phyloP scores from a whole-genome alignment of 2,329 filamentous ascomycete genomes.

The Penicillium sclerotiorum region DNA sequence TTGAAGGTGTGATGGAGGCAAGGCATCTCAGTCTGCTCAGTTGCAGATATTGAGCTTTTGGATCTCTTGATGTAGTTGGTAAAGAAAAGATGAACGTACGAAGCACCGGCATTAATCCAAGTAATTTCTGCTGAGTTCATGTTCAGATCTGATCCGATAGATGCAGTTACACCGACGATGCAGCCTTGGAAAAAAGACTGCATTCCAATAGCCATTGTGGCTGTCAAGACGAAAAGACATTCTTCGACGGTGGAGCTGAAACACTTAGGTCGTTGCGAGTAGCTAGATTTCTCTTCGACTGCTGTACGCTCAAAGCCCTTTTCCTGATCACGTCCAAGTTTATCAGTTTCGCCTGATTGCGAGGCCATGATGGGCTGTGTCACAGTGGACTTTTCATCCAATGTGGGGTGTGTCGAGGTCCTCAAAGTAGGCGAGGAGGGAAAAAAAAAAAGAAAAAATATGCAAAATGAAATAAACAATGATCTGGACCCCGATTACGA shows the following conservation, averaged over 20 bases:
- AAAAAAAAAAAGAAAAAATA: too few species aligned
- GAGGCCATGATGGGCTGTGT: background rate
- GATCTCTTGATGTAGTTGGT: too few species aligned
- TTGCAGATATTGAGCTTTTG: too few species aligned
- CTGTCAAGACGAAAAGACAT: constrained; percentile 65
- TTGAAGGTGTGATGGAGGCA: too few species aligned
- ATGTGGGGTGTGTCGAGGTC: background rate
- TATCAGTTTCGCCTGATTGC: background rate
- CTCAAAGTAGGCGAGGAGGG: too few species aligned
- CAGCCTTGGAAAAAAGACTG: constrained; percentile 62
- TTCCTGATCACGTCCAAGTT: constrained; percentile 11
- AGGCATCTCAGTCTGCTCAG: too few species aligned
- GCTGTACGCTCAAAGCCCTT: constrained; percentile 10
- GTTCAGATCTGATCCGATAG: constrained; percentile 60
- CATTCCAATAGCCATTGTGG: constrained; percentile 68
- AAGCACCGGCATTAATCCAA: constrained; percentile 67
- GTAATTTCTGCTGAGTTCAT: constrained; percentile 69
- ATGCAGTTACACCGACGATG: constrained; percentile 64
- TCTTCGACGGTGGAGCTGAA: constrained; percentile 67
- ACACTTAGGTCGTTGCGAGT: constrained; percentile 32
- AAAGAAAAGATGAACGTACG: constrained; percentile 41
- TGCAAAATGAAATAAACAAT: too few species aligned
- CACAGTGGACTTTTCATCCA: background rate
- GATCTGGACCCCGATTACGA: too few species aligned
- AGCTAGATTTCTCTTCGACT: constrained; percentile 4